Evolutionary conservation across 2,329 filamentous ascomycete species (phyloP).

Genomic region (Aspergillus pseudotamarii): DNA sequence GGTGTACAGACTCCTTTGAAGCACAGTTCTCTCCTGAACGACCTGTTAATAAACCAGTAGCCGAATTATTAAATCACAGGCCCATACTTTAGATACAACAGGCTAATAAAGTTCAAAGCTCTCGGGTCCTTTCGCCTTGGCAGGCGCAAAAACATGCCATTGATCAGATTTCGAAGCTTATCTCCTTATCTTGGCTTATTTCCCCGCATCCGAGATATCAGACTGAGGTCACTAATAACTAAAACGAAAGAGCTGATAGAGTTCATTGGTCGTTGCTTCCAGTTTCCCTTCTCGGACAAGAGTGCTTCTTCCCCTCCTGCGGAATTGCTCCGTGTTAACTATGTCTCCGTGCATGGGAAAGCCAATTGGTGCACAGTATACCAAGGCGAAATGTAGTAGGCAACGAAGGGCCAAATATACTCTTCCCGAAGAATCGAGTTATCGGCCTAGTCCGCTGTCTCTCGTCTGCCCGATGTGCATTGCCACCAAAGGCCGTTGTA

Average conservation of each 20-base stretch:
- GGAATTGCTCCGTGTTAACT: background rate
- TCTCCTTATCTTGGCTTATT: background rate
- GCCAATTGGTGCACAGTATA: background rate
- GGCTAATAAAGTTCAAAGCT: background rate
- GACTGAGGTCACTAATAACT: too few relatives aligned
- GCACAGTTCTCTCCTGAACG: too few relatives aligned
- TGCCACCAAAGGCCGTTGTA: background rate
- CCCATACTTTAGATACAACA: background rate
- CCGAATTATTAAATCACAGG: background rate
- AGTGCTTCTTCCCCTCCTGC: background rate
- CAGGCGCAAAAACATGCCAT: background rate
- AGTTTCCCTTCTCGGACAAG: background rate
- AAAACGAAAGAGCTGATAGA: background rate
- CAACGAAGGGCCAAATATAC: background rate
- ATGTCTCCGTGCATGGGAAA: background rate
- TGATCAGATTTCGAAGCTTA: background rate
- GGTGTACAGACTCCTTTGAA: too few relatives aligned
- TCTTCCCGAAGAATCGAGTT: background rate
- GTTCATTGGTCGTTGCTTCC: background rate
- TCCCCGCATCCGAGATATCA: background rate
- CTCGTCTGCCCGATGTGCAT: background rate
- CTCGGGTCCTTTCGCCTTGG: background rate
- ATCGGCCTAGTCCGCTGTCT: background rate
- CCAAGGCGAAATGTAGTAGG: too few relatives aligned
- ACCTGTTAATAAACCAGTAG: background rate